Conservation (phyloP, 805 yeast species). For the Ogataea trehalophila region DNA sequence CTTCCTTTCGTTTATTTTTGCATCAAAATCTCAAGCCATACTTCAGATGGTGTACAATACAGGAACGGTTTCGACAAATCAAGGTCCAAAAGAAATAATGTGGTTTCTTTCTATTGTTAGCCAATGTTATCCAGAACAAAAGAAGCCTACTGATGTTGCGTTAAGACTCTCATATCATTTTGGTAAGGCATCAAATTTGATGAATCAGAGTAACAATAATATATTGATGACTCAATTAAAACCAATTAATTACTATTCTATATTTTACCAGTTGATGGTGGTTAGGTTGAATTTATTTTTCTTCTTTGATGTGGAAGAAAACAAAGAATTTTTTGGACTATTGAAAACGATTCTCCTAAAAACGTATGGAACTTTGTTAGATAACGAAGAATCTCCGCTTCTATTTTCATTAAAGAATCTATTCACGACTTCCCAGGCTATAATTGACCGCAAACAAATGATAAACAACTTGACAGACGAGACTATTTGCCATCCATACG, state of each 20-base stretch:
- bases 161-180: neutral
- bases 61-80: no score
- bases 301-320: slow-evolving; percentile 17
- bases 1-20: slow-evolving; percentile 9
- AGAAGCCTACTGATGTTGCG: neutral
- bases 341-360: slow-evolving; percentile 6
- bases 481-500: slow-evolving; percentile 11
- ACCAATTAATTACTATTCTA: slow-evolving; percentile 3
- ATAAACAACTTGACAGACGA: slow-evolving; percentile 4
- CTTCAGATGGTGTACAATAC: neutral
- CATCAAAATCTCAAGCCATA: no score
- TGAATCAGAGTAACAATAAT: neutral
- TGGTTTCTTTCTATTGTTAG: slow-evolving; percentile 11
- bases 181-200: neutral
- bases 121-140: slow-evolving; percentile 1
- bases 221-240: neutral
- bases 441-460: slow-evolving; percentile 1
- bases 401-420: slow-evolving; percentile 8
- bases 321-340: slow-evolving; percentile 15
- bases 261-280: slow-evolving; percentile 15
- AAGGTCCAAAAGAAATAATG: no score
- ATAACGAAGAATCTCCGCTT: slow-evolving; percentile 10
- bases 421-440: neutral
- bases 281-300: slow-evolving; percentile 20
- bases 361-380: slow-evolving; percentile 7